phyloP scores from a whole-genome alignment of 306 rosid species.

The Psophocarpus tetragonolobus region DNA sequence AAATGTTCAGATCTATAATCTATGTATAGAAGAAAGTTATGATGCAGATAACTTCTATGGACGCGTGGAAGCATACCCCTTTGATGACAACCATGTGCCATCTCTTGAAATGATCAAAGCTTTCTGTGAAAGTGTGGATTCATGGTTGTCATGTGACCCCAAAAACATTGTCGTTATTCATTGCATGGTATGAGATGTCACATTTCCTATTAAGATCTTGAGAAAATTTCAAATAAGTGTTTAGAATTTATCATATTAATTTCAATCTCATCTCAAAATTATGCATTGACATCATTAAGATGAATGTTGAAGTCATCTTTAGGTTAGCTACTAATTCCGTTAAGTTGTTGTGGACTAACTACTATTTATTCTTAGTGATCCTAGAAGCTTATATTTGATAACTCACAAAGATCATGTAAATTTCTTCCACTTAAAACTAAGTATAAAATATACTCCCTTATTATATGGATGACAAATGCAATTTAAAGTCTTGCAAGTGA shows the following conservation, averaged over 20 bases:
- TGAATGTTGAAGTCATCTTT: background rate
- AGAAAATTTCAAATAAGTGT: constrained; percentile 9
- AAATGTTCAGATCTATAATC: constrained; percentile 76
- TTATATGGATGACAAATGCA: background rate
- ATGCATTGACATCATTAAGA: background rate
- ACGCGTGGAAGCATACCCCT: constrained; percentile 84
- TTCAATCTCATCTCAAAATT: background rate
- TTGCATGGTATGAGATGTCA: constrained; percentile 76
- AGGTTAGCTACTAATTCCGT: background rate
- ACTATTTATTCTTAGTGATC: constrained; percentile 1
- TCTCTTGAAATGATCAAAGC: constrained; percentile 69
- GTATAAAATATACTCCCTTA: background rate
- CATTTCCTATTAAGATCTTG: background rate
- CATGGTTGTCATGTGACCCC: constrained; percentile 74
- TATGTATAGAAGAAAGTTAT: constrained; percentile 86
- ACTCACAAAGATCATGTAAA: background rate
- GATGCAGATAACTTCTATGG: constrained; percentile 79
- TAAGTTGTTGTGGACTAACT: background rate
- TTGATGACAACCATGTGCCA: constrained; percentile 94
- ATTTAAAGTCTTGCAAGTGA: constrained; percentile 3
- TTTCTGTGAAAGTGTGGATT: constrained; percentile 79
- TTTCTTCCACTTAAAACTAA: background rate
- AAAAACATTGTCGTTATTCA: constrained; percentile 81
- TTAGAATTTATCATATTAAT: background rate
- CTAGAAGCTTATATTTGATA: constrained; percentile 14